phyloP scores from a whole-genome alignment of 2,329 filamentous ascomycete genomes.

The Penicillium sp. region DNA sequence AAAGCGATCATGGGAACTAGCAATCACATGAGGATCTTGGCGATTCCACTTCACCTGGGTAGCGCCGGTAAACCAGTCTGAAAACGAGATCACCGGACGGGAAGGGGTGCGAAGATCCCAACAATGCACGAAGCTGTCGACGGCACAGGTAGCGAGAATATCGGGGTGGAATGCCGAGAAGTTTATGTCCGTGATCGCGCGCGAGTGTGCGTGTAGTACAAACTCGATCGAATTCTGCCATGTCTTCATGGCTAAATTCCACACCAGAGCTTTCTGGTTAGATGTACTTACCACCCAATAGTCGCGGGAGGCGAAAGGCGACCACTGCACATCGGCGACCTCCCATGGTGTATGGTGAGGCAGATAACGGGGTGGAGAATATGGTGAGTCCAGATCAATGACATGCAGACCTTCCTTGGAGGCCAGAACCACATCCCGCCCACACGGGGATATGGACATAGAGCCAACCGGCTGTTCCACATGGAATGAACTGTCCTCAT shows the following conservation, averaged over 20 bases:
- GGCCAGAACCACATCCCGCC: slow-evolving; percentile 85
- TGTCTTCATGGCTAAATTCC: slow-evolving; percentile 76
- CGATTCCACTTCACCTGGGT: slow-evolving; percentile 96
- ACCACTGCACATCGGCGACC: slow-evolving; percentile 96
- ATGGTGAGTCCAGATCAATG: slow-evolving; percentile 87
- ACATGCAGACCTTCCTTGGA: slow-evolving; percentile 88
- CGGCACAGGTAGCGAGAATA: slow-evolving; percentile 82
- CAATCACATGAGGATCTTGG: slow-evolving; percentile 80
- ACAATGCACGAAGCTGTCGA: slow-evolving; percentile 89
- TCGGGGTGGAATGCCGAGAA: slow-evolving; percentile 93
- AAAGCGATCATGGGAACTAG: slow-evolving; percentile 86
- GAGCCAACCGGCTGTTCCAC: slow-evolving; percentile 80
- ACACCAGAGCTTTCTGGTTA: slow-evolving; percentile 90
- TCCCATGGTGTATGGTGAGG: slow-evolving; percentile 90
- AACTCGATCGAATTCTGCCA: slow-evolving; percentile 83
- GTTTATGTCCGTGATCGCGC: slow-evolving; percentile 94
- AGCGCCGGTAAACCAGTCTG: slow-evolving; percentile 89
- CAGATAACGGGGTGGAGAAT: slow-evolving; percentile 80
- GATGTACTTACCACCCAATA: slow-evolving; percentile 94
- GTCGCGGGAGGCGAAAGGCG: slow-evolving; percentile 82
- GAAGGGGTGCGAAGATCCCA: slow-evolving; percentile 81
- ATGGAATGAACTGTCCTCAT: slow-evolving; percentile 78
- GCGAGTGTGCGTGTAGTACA: slow-evolving; percentile 78
- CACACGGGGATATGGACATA: slow-evolving; percentile 88
- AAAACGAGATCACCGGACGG: slow-evolving; percentile 76